Conservation (phyloP, 495 filamentous ascomycete species). For the Chaetomium cochliodes region DNA sequence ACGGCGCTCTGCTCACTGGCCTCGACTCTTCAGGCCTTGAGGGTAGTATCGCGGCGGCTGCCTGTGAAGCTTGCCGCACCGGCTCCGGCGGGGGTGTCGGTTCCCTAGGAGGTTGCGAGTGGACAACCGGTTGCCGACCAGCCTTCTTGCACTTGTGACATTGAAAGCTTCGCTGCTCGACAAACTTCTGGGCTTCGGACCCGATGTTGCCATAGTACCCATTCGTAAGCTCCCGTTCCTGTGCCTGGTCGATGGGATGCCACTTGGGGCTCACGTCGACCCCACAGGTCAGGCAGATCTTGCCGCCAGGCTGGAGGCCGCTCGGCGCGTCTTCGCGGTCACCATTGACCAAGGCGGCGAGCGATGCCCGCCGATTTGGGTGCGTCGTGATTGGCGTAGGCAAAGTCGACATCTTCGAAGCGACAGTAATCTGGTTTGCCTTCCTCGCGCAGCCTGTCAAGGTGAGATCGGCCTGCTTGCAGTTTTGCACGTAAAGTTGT, state of each 20-base stretch:
- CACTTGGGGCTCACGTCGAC: constrained; percentile 61
- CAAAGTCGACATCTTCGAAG: constrained; percentile 40
- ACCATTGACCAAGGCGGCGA: constrained; percentile 33
- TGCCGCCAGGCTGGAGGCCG: constrained; percentile 39
- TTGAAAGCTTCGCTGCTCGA: constrained; percentile 52
- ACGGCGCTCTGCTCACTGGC: constrained; percentile 23
- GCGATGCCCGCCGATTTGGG: constrained; percentile 43
- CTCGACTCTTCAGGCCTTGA: constrained; percentile 40
- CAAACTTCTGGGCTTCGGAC: constrained; percentile 46
- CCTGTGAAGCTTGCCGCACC: constrained; percentile 34
- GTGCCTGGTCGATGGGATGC: constrained; percentile 49
- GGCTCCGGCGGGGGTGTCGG: constrained; percentile 39
- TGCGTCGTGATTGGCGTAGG: constrained; percentile 19
- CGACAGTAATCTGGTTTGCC: constrained; percentile 55
- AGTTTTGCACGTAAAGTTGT: constrained; percentile 79
- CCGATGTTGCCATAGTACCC: constrained; percentile 41
- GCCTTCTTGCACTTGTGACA: constrained; percentile 58
- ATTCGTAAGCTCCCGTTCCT: constrained; percentile 45
- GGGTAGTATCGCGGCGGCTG: constrained; percentile 48
- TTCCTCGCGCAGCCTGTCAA: constrained; percentile 90
- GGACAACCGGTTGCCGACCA: constrained; percentile 38
- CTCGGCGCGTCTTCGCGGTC: constrained; percentile 26
- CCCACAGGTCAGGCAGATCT: constrained; percentile 57
- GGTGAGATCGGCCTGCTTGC: constrained; percentile 90
- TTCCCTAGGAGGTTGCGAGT: constrained; percentile 34